Base-by-base conservation (phyloP, 1,139 yeast genomes). In the Saccharomyces pastorianus region DNA sequence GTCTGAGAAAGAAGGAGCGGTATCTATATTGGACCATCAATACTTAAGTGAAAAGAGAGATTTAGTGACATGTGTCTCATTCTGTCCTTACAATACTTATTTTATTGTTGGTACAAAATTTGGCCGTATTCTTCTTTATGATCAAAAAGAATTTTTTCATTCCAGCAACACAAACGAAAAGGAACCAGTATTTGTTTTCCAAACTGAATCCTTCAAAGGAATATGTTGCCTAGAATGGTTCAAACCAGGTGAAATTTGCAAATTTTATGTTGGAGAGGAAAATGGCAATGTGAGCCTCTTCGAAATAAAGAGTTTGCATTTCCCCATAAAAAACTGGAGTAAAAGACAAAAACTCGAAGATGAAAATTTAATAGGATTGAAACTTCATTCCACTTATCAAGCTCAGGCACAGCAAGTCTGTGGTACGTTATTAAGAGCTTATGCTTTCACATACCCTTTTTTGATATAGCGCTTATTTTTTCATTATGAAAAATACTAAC, bases 331-430 rank as follows among this genome's bases (percentile, higher is more conserved):
- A 28, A 14, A 28, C 9, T 17, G 47, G 42, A 34, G 8, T 32
- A 14, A 29, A 13, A 31, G 25, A 38, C 25, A 46, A 6, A 8
- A 47, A 31, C 4, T 47, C 47, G 23, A 46, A 38, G 28, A 50
- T 11, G 41, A 29, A 4, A 42, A 32, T 48, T 11, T 44, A 25
- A 41, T 44, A 27, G 48, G 46, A 27, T 27, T 44, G 29, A 34
- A 46, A n/a, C 34, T 49, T 13, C 49, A 46, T 6, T 47, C 68
- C 6, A 61, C 64, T 5, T 74, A 84, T 59, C 73, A 73, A 61
- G 78, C 83, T 51, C 85, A 82, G 56, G 75, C 75, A 46, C 88
- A 84, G 61, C 89, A 84, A 63, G 79, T 86, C 28, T 86, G 93
- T 68, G 91, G 90, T 71, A 76, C 57, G 64, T 59, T 53, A 32